These are phyloP conservation scores for Apiosordaria backusii DNA, from an alignment of 495 filamentous ascomycete genomes.

Conservation along the genomic window DNA sequence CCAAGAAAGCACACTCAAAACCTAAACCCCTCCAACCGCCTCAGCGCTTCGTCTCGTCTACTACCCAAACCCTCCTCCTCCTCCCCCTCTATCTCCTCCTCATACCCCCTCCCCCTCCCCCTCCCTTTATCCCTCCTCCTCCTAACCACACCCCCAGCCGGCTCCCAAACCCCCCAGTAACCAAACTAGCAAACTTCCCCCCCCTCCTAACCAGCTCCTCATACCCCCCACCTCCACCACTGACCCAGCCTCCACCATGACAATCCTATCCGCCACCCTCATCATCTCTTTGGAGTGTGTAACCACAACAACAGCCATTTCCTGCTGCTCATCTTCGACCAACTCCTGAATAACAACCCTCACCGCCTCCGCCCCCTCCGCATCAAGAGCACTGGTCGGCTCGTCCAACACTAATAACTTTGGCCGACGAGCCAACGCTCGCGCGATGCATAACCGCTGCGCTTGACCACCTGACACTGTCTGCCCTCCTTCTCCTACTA, in stretches of 20 bases:
- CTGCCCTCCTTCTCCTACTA: constrained; percentile 73
- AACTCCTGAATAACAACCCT: constrained; percentile 58
- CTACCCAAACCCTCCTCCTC: constrained; percentile 4
- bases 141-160: constrained; percentile 14
- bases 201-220: constrained; percentile 43
- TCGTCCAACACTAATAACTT: constrained; percentile 80
- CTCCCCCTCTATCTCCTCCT: constrained; percentile 1
- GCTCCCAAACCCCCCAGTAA: constrained; percentile 31
- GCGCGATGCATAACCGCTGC: constrained; percentile 76
- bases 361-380: constrained; percentile 62
- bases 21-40: constrained; percentile 2
- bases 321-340: constrained; percentile 27
- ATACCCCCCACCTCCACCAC: constrained; percentile 64
- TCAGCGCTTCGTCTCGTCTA: constrained; percentile 20
- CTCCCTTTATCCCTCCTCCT: not conserved
- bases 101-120: not conserved
- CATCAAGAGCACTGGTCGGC: constrained; percentile 78
- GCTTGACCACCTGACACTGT: constrained; percentile 79
- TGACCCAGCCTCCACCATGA: constrained; percentile 64
- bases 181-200: constrained; percentile 36
- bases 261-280: constrained; percentile 63
- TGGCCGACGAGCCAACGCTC: constrained; percentile 69
- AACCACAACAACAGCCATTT: constrained; percentile 63
- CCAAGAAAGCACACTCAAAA: not conserved
- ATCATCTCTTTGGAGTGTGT: constrained; percentile 85